Conservation (phyloP, 2,329 filamentous ascomycete genomes). For the Chaetomiaceae sp. region DNA sequence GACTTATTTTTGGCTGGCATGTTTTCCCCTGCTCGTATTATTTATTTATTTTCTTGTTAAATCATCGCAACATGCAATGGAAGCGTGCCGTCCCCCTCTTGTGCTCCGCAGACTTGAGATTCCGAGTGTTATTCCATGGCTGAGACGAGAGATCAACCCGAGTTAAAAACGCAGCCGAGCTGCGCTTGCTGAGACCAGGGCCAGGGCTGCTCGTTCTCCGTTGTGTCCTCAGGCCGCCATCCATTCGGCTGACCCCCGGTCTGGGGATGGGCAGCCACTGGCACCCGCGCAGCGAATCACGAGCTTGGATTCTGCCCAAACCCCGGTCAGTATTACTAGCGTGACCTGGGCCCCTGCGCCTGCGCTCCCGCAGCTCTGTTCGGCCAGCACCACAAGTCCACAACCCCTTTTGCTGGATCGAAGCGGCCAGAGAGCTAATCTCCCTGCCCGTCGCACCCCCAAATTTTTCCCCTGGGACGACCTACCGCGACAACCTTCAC, state of each 20-base stretch:
- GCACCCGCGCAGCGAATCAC: conserved; percentile 21
- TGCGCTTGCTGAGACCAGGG: no score
- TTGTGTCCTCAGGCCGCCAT: conserved; percentile 7
- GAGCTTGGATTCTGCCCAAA: conserved; percentile 4
- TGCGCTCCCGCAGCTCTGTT: conserved; percentile 12
- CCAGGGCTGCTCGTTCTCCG: no score
- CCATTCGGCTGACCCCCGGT: neutral
- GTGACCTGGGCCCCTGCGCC: conserved; percentile 21
- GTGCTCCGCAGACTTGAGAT: no score
- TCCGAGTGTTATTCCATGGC: no score
- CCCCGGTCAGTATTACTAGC: conserved; percentile 22
- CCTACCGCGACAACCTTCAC: conserved; percentile 21
- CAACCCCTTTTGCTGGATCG: conserved; percentile 27
- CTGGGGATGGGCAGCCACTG: conserved; percentile 21
- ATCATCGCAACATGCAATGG: no score
- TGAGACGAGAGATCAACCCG: no score
- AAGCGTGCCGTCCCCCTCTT: no score
- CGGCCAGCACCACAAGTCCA: conserved; percentile 17
- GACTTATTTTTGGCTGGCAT: no score
- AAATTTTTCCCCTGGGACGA: conserved; percentile 26
- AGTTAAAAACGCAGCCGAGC: no score
- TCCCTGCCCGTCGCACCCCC: conserved; percentile 25
- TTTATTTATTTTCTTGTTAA: no score
- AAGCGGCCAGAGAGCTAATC: conserved; percentile 20
- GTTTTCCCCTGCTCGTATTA: no score